These are phyloP conservation scores for Lasiosphaeria miniovina DNA, from an alignment of 495 filamentous ascomycete species.

Conservation along the genomic window DNA sequence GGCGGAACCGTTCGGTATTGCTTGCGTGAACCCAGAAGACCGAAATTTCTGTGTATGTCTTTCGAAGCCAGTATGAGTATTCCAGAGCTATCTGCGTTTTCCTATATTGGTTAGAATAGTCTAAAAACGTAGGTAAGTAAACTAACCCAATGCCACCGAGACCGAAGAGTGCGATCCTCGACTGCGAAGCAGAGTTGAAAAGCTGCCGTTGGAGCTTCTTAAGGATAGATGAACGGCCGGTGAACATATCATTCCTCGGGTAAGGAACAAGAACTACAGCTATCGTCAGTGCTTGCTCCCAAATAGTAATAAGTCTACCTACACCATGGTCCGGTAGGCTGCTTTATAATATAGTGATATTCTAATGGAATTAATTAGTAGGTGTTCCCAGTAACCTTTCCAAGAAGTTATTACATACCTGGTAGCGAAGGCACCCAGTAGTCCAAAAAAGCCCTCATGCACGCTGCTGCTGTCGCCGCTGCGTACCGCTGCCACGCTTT, in stretches of 20 bases:
- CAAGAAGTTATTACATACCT: neutral
- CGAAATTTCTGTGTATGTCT: too few relatives aligned
- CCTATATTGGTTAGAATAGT: constrained; percentile 19
- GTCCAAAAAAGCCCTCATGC: constrained; percentile 15
- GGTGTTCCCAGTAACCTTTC: neutral
- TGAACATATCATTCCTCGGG: constrained; percentile 37
- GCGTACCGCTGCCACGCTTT: constrained; percentile 42
- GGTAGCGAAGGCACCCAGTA: neutral
- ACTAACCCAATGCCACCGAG: too few relatives aligned
- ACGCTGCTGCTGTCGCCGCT: constrained; percentile 35
- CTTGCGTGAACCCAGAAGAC: too few relatives aligned
- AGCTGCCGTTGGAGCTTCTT: constrained; percentile 24
- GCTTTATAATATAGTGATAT: too few relatives aligned
- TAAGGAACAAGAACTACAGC: constrained; percentile 21
- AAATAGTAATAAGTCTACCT: too few relatives aligned
- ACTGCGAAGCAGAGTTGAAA: neutral
- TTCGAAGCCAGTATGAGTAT: too few relatives aligned
- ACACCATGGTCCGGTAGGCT: too few relatives aligned
- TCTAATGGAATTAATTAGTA: too few relatives aligned
- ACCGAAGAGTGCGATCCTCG: constrained; percentile 18
- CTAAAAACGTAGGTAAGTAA: too few relatives aligned
- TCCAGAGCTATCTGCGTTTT: too few relatives aligned
- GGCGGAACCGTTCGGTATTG: too few relatives aligned
- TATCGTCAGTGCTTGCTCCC: too few relatives aligned
- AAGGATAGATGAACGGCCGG: constrained; percentile 39